These are phyloP conservation scores for Podaxis sp. DNA, from an alignment of 768 basidiomycete species.

Conservation along the genomic window DNA sequence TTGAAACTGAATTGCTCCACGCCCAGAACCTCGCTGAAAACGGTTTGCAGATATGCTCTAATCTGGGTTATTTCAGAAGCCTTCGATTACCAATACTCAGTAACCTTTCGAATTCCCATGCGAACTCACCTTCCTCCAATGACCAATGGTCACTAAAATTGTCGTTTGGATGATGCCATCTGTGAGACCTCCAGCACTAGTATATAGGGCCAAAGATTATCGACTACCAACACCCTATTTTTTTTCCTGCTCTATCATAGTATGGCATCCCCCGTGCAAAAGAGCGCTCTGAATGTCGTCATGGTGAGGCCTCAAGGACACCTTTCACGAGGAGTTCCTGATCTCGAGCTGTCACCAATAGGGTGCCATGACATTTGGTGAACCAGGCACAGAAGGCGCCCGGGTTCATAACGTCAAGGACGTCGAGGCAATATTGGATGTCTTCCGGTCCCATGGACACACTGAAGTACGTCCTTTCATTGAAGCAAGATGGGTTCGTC, in stretches of 20 bases:
- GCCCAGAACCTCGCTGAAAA: too few species aligned
- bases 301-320: slow-evolving; percentile 35
- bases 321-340: background rate
- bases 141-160: too few species aligned
- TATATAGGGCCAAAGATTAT: background rate
- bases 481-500: slow-evolving; percentile 17
- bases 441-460: slow-evolving; percentile 56
- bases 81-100: too few species aligned
- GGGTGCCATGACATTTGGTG: slow-evolving; percentile 61
- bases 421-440: slow-evolving; percentile 52
- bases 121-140: too few species aligned
- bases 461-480: slow-evolving; percentile 33
- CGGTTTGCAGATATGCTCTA: too few species aligned
- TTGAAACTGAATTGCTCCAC: too few species aligned
- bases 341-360: slow-evolving; percentile 18
- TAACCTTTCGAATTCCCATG: too few species aligned
- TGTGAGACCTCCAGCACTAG: background rate
- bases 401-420: slow-evolving; percentile 49
- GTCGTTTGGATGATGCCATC: background rate
- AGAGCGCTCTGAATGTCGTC: slow-evolving; percentile 47
- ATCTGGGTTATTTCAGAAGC: too few species aligned
- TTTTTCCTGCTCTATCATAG: background rate
- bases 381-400: slow-evolving; percentile 44
- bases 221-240: background rate
- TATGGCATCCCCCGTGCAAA: slow-evolving; percentile 31